These are phyloP conservation scores for Magnusiomyces tetraspermus DNA, from an alignment of 1,139 yeast genomes.

Conservation along the genomic window DNA sequence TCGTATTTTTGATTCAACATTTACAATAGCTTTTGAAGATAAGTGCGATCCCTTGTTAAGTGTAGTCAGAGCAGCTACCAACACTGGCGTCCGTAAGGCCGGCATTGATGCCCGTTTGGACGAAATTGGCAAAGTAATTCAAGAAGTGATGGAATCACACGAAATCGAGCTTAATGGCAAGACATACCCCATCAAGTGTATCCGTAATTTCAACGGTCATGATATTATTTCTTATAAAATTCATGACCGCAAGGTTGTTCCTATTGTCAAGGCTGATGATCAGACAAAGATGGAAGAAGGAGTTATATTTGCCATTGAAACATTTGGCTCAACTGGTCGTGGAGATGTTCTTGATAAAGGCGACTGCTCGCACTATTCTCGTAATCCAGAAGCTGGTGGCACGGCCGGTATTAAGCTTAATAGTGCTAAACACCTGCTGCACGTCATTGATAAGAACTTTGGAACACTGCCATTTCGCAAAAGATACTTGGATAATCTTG, in stretches of 20 bases:
- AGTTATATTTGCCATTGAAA: conserved; percentile 94
- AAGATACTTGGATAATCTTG: conserved; percentile 81
- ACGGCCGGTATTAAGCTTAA: conserved; percentile 44
- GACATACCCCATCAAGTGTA: conserved; percentile 74
- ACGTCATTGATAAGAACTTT: conserved; percentile 65
- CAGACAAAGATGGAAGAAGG: conserved; percentile 98
- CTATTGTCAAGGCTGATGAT: conserved; percentile 89
- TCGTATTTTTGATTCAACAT: conserved; percentile 90
- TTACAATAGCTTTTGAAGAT: conserved; percentile 73
- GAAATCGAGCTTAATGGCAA: conserved; percentile 88
- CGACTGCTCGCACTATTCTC: conserved; percentile 89
- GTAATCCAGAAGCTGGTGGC: conserved; percentile 44
- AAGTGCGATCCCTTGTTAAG: conserved; percentile 68
- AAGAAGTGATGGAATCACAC: conserved; percentile 95
- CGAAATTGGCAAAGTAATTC: conserved; percentile 92
- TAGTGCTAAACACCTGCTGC: conserved; percentile 57
- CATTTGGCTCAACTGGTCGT: conserved; percentile 93
- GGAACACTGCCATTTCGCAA: conserved; percentile 97
- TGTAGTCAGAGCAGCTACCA: conserved; percentile 88
- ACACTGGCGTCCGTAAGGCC: conserved; percentile 84
- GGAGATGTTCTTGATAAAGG: conserved; percentile 84
- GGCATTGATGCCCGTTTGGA: conserved; percentile 94
- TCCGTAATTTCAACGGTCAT: conserved; percentile 90
- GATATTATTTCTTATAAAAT: conserved; percentile 73
- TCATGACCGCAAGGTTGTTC: conserved; percentile 94